Evolutionary conservation across 225 moss, liverwort and hornwort species (phyloP), one percentile per base, ranked within the genome.

Genomic region (Asterella californica): DNA sequence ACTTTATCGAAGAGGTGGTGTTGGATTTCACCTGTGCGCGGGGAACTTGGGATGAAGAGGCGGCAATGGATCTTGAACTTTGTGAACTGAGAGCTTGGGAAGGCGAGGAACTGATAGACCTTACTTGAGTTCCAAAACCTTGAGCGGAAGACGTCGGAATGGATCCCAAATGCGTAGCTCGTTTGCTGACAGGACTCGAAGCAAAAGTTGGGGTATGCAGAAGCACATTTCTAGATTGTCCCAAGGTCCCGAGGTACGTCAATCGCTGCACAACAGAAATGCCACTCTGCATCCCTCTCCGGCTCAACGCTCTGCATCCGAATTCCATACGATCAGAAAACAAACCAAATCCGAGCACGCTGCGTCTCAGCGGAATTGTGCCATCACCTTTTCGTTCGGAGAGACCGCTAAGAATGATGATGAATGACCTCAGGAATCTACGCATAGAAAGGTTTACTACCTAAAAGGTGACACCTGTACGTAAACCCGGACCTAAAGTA

Each of bases 201-300:
- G 52, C 46, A 57, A 75, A 81, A 65, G 46, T 46, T 37, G 79
- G 82, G 25, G 60, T 59, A 38, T 72, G 79, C 54, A 76, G 54
- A 53, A 76, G 53, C 42, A 15, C 76, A 12, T 33, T 24, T 78
- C 47, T 74, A 29, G 76, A 78, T 19, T 60, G 74, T 76, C 52
- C 45, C 69, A 79, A 42, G 1, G 68, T 61, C 17, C 84, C 70
- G 2, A 87, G n/a, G 64, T 69, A 74, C 10, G 77, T 82, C 82
- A 87, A 69, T 72, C 82, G 74, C 68, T 82, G 79, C 25, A 75
- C 77, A 29, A 82, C 71, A 54, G 77, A 79, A 15, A 55, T 50
- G 27, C 76, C 81, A 25, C 79, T 87, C 73, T 80, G 87, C 87
- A 87, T 87, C 25, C 77, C 82, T 74, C 77, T 78, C 18, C 77